These are phyloP conservation scores for Bullera alba DNA, from an alignment of 768 basidiomycete genomes.

Conservation along the genomic window DNA sequence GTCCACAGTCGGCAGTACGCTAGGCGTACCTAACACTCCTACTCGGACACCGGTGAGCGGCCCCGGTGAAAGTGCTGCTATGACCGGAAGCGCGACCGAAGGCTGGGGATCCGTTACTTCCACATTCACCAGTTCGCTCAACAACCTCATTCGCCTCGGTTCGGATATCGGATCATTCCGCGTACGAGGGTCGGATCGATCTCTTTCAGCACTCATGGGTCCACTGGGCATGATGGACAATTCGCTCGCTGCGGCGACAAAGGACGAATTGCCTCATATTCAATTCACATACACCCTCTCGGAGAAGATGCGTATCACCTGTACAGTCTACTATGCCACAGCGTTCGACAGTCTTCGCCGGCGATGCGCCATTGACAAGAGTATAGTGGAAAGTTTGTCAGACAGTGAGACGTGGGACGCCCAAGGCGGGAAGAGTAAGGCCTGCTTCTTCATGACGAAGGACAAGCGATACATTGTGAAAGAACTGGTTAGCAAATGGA, in stretches of 20 bases:
- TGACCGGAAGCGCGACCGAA: slow-evolving; percentile 7
- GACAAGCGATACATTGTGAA: slow-evolving; percentile 77
- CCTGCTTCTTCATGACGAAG: slow-evolving; percentile 72
- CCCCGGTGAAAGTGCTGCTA: background rate
- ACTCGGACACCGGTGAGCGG: too few relatives aligned
- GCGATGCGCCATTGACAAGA: slow-evolving; percentile 61
- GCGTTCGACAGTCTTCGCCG: slow-evolving; percentile 65
- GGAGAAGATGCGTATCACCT: slow-evolving; percentile 66
- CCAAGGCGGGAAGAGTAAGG: slow-evolving; percentile 67
- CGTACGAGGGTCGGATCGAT: slow-evolving; percentile 19
- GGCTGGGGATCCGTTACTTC: slow-evolving; percentile 34
- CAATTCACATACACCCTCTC: slow-evolving; percentile 75
- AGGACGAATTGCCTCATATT: slow-evolving; percentile 72
- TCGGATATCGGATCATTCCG: slow-evolving; percentile 23
- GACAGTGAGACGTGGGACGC: slow-evolving; percentile 63
- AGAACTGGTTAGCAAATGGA: slow-evolving; percentile 78
- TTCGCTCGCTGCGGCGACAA: slow-evolving; percentile 26
- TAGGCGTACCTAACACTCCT: background rate
- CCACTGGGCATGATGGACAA: slow-evolving; percentile 19
- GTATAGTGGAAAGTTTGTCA: slow-evolving; percentile 58
- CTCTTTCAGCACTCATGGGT: slow-evolving; percentile 27
- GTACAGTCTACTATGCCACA: slow-evolving; percentile 73
- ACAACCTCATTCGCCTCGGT: slow-evolving; percentile 26
- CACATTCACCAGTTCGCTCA: slow-evolving; percentile 32
- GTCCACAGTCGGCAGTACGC: background rate